Evolutionary conservation across 371 early-diverging fungal species (phyloP), one percentile per base, ranked within the genome.

Genomic region (Paraphysoderma sedebokerense): DNA sequence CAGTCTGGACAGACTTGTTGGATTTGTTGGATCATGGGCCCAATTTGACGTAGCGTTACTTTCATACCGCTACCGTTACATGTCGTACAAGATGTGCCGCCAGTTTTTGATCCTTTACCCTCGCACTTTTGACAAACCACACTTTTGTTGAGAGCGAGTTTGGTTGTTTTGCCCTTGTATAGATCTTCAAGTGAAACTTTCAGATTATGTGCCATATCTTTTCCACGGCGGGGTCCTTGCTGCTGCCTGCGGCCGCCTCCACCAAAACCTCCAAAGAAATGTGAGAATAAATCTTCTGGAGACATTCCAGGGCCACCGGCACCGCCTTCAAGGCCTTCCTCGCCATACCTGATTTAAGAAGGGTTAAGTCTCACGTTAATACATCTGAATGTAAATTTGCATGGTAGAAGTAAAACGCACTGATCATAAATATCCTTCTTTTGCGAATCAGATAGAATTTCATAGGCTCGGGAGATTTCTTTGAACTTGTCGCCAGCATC

Each of bases 1-100:
- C 95, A 95, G 41, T 74, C 79, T 15, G 70, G 68, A 72, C 98
- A 97, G 34, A 84, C 76, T 60, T 87, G 82, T 63, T 93, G 93
- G 65, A 92, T 79, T 69, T 92, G 95, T 70, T 97, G 98, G 47
- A 95, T 77, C 86, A 93, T 92, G 47, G 92, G 92, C 26, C 96
- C 96, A 70, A 95, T 82, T 64, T 92, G 96, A 44, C 93, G 72
- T 55, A 88, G 74, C 30, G 80, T 78, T 24, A 92, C 61, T 56
- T 77, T 78, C 52, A 91, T 70, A 53, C 98, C 98, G 38, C 56
- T 47, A 60, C 90, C n/a, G n/a, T n/a, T n/a, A n/a, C n/a, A n/a
- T n/a, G n/a, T n/a, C n/a, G n/a, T n/a, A n/a, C n/a, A n/a, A n/a
- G n/a, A 29, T 5, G 29, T 46, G 3, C 23, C 13, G 33, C 46